Evolutionary conservation across 305 asterid species (phyloP), one percentile per base, ranked within the genome.

Genomic region (Andrographis paniculata): DNA sequence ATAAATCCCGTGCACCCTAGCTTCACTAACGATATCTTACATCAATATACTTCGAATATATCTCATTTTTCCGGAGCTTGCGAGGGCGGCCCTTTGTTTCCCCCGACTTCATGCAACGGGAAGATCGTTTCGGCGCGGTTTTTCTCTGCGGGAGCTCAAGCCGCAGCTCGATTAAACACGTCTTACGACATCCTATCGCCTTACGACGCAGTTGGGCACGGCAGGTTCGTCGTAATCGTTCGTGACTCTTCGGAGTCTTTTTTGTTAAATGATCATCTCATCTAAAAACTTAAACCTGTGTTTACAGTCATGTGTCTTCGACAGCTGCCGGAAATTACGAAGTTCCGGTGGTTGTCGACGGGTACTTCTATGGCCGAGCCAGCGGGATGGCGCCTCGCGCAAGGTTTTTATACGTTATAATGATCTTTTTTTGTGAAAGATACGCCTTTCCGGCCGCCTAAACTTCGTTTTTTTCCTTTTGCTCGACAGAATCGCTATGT

Each of bases 311-410:
- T 49, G 98, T 91, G 50, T 95, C 96, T 30, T 80, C 96, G 42
- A 91, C 80, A 27, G 95, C 95, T 16, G 95, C 98, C 41, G 98
- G 98, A 35, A 86, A 89, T 62, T 62, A 21, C 38, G 95, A 80
- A 64, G 79, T 89, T 60, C 96, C 98, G 0, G 96, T 89, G 52
- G 92, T 80, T 23, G 88, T 76, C 37, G 74, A 86, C 49, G 94
- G 95, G 38, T 86, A 74, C 72, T 80, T 69, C 73, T 80, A 74
- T 2, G 98, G 98, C 23, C 78, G 81, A 71, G 92, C 95, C 53
- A 76, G 79, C 62, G 96, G 98, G 53, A 86, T 86, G 96, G 96
- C 98, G 15, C 98, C 96, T 12, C 91, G 75, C 12, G 96, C 98
- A 23, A 76, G 98, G 97, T 87, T 9, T 31, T 21, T 8, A 6